Evolutionary conservation across 1,284 basidiomycete genomes (phyloP).

Genomic region (Pisolithus thermaeus): DNA sequence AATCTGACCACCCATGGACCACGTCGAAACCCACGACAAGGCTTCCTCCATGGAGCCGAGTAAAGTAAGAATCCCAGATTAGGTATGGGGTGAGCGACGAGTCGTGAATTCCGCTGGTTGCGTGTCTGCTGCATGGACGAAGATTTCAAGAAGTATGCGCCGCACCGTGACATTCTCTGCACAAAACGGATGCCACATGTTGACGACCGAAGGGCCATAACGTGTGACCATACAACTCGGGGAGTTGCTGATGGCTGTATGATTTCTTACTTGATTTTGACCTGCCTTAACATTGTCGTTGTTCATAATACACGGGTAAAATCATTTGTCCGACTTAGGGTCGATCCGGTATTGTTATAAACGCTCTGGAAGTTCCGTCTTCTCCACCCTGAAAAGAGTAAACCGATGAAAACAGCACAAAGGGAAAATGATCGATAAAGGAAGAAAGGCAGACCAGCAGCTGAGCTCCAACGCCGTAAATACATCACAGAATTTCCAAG

Average conservation of each 20-base stretch:
- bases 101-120: slow-evolving; percentile 65
- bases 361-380: too few relatives aligned
- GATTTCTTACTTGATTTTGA: slow-evolving; percentile 36
- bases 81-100: slow-evolving; percentile 60
- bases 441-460: too few relatives aligned
- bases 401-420: too few relatives aligned
- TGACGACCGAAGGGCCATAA: slow-evolving; percentile 48
- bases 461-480: too few relatives aligned
- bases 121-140: slow-evolving; percentile 53
- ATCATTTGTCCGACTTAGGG: too few relatives aligned
- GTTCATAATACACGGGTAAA: too few relatives aligned
- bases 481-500: too few relatives aligned
- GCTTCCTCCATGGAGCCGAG: slow-evolving; percentile 43
- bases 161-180: slow-evolving; percentile 47
- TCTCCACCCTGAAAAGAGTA: too few relatives aligned
- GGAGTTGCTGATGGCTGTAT: slow-evolving; percentile 39
- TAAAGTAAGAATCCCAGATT: slow-evolving; percentile 73
- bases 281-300: too few relatives aligned
- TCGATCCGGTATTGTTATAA: too few relatives aligned
- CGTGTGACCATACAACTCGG: slow-evolving; percentile 62
- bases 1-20: too few relatives aligned
- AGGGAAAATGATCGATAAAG: too few relatives aligned
- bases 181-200: slow-evolving; percentile 36
- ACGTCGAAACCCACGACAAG: slow-evolving; percentile 34
- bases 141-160: slow-evolving; percentile 33